Base-by-base conservation (phyloP, 2,329 filamentous ascomycete species). In the Sporothrix mexicana region DNA sequence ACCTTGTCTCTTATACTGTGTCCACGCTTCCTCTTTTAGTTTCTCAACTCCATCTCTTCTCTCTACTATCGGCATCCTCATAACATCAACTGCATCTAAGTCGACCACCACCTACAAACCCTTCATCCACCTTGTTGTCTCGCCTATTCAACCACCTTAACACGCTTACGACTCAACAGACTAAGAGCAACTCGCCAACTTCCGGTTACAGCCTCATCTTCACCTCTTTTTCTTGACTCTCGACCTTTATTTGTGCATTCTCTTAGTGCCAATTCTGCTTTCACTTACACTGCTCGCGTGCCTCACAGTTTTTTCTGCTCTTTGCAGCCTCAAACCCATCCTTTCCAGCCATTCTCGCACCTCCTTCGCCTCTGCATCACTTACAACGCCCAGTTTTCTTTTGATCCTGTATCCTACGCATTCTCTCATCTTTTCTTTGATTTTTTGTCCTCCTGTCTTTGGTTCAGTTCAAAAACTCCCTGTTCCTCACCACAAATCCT, bases 271-370 rank as follows among this genome's bases (percentile, higher is more conserved):
- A 20, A 30, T 66, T 51, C 41, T 57, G 43, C 12, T 72, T 23
- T 43, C 64, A 72, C 72, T 73, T 73, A 73, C 72, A 73, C 72
- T 71, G 72, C 64, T 72, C 72, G 72, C 69, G 72, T 73, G 72
- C 62, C 72, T 69, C 41, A 43, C 10, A 45, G 23, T 69, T 53
- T 61, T 51, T 23, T 23, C 47, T 59, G 20, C 17, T 64, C 47
- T 66, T 69, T 57, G 57, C n/a, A 51, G 47, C 47, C 12, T 61
- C 64, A 49, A 36, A 67, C 12, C 23, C 61, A 12, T n/a, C 41
- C 41, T 66, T 43, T 23, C n/a, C 36, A 20, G 13, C 61, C 41
- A 12, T 12, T 20, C 30, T 36, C 30, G 30, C 30, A 36, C 30
- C 30, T n/a, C 20, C 62, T 25, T 47, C 30, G 23, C 51, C 68